Evolutionary conservation across 2,329 filamentous ascomycete species (phyloP).

Genomic region (Venturia oleaginea): DNA sequence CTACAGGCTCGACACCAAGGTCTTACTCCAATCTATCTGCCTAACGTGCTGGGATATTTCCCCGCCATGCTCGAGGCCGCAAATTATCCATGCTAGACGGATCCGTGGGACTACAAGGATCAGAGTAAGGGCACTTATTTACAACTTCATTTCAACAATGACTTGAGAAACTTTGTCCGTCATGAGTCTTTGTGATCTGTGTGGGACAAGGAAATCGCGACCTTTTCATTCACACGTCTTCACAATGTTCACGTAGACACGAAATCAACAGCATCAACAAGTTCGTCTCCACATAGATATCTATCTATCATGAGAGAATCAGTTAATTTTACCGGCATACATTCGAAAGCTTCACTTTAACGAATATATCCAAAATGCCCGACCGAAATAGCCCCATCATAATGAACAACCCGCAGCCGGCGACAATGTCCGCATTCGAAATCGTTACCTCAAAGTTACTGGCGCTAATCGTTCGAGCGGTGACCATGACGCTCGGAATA

Average conservation of each 20-base stretch:
- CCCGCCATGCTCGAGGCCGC: not conserved
- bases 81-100: not conserved
- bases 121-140: not conserved
- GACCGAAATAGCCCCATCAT: not conserved
- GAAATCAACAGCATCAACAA: not conserved
- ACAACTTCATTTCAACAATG: not conserved
- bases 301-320: not conserved
- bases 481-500: not conserved
- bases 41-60: not conserved
- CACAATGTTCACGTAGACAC: not conserved
- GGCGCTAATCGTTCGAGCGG: not conserved
- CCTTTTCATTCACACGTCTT: not conserved
- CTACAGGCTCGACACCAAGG: not conserved
- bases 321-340: not conserved
- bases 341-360: not conserved
- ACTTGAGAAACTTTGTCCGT: not conserved
- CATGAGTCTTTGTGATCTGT: not conserved
- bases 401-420: not conserved
- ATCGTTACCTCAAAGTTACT: not conserved
- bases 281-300: not conserved
- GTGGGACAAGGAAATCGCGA: not conserved
- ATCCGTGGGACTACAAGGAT: not conserved
- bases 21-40: not conserved
- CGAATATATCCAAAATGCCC: not conserved
- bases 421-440: not conserved